A percentile compares a stretch with the other conserved stretches of the same genome.
Evolutionary conservation across 1,139 yeast genomes (phyloP).

Genomic region (Candida sanyaensis): DNA sequence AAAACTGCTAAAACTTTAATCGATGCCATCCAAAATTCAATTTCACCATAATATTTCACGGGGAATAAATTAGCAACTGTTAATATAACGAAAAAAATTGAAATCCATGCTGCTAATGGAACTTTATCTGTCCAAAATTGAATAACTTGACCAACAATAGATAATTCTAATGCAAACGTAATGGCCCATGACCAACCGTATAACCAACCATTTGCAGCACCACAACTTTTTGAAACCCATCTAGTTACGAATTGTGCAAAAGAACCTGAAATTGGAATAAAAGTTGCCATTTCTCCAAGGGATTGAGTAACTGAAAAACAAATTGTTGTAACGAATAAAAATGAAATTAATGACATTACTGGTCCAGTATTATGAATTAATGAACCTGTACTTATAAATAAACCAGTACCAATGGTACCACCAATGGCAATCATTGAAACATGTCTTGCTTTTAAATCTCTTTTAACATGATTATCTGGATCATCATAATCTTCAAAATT

Average conservation of each 20-base stretch:
- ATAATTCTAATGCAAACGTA: conserved; percentile 79
- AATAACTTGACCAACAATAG: conserved; percentile 79
- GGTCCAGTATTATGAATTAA: conserved; percentile 56
- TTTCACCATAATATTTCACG: conserved; percentile 48
- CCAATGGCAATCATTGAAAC: conserved; percentile 66
- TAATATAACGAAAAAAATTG: conserved; percentile 55
- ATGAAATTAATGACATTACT: conserved; percentile 65
- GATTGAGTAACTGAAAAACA: conserved; percentile 68
- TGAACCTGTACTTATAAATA: conserved; percentile 16
- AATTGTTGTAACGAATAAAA: conserved; percentile 64
- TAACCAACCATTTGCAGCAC: conserved; percentile 81
- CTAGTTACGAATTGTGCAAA: conserved; percentile 57
- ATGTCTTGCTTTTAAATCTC: conserved; percentile 57
- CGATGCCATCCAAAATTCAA: conserved; percentile 55
- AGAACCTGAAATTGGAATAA: conserved; percentile 67
- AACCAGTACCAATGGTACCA: conserved; percentile 65
- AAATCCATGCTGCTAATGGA: conserved; percentile 77
- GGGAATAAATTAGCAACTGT: conserved; percentile 40
- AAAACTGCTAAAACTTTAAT: conserved; percentile 69
- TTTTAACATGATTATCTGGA: conserved; percentile 24
- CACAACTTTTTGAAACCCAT: conserved; percentile 69
- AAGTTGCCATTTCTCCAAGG: conserved; percentile 76
- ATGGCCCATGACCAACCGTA: conserved; percentile 90
- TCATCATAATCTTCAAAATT: not conserved
- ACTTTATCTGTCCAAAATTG: conserved; percentile 74